Conservation (phyloP, 2,329 filamentous ascomycete species). For the Bipolaris sorokiniana region DNA sequence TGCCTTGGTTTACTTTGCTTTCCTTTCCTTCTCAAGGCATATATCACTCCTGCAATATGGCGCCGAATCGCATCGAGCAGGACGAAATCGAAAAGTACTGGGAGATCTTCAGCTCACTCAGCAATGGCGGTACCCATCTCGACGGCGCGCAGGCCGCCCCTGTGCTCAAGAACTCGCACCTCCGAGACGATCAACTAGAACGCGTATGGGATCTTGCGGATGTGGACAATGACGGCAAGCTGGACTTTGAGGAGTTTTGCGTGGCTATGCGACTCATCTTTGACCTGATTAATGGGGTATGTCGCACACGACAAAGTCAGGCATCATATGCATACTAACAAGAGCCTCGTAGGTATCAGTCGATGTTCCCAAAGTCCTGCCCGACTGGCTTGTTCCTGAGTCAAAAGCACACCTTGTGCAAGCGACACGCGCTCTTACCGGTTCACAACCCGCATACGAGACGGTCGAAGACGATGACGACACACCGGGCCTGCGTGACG, state of each 20-base stretch:
- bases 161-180: slow-evolving; percentile 74
- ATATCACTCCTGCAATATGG: slow-evolving; percentile 30
- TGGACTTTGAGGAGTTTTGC: slow-evolving; percentile 99
- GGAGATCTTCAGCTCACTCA: slow-evolving; percentile 76
- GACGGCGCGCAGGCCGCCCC: slow-evolving; percentile 73
- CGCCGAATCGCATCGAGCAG: slow-evolving; percentile 67
- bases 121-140: slow-evolving; percentile 68
- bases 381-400: slow-evolving; percentile 97
- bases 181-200: slow-evolving; percentile 86
- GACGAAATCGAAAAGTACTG: slow-evolving; percentile 79
- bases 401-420: slow-evolving; percentile 60
- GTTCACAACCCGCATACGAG: slow-evolving; percentile 82
- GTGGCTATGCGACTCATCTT: slow-evolving; percentile 99
- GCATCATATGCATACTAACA: neutral
- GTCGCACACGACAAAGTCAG: slow-evolving; percentile 4
- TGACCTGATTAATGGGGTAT: slow-evolving; percentile 91
- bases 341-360: slow-evolving; percentile 66
- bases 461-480: slow-evolving; percentile 80
- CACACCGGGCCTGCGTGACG: slow-evolving; percentile 84
- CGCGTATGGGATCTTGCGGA: slow-evolving; percentile 96
- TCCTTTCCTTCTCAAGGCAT: neutral
- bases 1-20: slow-evolving; percentile 1
- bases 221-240: slow-evolving; percentile 94
- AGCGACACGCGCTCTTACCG: slow-evolving; percentile 63
- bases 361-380: slow-evolving; percentile 83